Conservation (phyloP, 495 filamentous ascomycete species). For the Rhizodiscina lignyota region DNA sequence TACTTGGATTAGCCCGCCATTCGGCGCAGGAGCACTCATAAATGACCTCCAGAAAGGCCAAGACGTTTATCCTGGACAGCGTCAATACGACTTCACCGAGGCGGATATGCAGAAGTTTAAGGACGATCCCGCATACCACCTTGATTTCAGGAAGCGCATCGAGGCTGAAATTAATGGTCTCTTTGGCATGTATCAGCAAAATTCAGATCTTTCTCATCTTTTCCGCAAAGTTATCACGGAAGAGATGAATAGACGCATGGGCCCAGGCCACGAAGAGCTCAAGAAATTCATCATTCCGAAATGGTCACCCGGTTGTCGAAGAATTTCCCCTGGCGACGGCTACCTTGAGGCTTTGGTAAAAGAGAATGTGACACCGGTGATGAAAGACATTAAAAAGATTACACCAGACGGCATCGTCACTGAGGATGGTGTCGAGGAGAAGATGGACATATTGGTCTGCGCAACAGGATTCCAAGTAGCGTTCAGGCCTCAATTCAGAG, state of each 20-base stretch:
- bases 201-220: slow-evolving; percentile 11
- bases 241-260: slow-evolving; percentile 18
- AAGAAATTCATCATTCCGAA: slow-evolving; percentile 21
- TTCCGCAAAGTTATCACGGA: slow-evolving; percentile 13
- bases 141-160: slow-evolving; percentile 17
- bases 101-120: slow-evolving; percentile 19
- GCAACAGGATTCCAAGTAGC: slow-evolving; percentile 17
- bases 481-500: slow-evolving; percentile 12
- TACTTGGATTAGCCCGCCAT: slow-evolving; percentile 16
- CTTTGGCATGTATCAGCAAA: slow-evolving; percentile 20
- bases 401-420: slow-evolving; percentile 12
- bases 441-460: slow-evolving; percentile 16
- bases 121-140: slow-evolving; percentile 18
- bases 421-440: slow-evolving; percentile 11
- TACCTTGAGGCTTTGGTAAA: slow-evolving; percentile 17
- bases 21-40: slow-evolving; percentile 7
- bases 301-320: slow-evolving; percentile 13
- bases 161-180: slow-evolving; percentile 18
- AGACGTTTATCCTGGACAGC: slow-evolving; percentile 14
- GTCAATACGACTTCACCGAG: slow-evolving; percentile 17
- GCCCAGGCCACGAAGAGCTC: slow-evolving; percentile 20
- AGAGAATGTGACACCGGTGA: slow-evolving; percentile 11
- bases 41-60: too few species aligned
- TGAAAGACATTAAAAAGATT: slow-evolving; percentile 9
- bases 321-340: slow-evolving; percentile 14